A percentile compares a stretch with the other conserved stretches of the same genome.
phyloP scores from a whole-genome alignment of 768 basidiomycete genomes.

The Mycena pura region DNA sequence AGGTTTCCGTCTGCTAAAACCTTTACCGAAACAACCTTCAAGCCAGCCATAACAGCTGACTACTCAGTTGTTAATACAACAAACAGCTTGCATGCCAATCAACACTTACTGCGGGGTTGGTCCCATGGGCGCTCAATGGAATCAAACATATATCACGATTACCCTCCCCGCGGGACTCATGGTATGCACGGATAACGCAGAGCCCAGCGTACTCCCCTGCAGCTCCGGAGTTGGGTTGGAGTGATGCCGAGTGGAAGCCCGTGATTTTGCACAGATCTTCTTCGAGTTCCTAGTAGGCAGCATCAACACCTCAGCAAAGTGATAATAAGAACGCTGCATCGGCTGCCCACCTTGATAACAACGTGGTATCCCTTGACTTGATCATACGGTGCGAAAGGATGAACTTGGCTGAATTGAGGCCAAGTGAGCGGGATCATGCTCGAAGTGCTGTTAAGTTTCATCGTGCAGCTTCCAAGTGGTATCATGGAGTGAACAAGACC shows the following conservation, averaged over 20 bases:
- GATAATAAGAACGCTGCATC: background rate
- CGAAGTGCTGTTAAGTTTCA: slow-evolving; percentile 98
- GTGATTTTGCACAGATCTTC: slow-evolving; percentile 91
- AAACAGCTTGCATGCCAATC: background rate
- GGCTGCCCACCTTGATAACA: slow-evolving; percentile 69
- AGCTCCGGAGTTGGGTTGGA: slow-evolving; percentile 99
- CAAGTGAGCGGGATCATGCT: slow-evolving; percentile 97
- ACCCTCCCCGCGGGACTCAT: slow-evolving; percentile 84
- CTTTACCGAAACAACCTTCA: slow-evolving; percentile 97
- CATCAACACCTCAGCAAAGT: too few relatives aligned
- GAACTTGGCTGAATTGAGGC: slow-evolving; percentile 89
- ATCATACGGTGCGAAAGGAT: slow-evolving; percentile 90
- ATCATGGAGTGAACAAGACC: slow-evolving; percentile 97
- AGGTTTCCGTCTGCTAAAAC: slow-evolving; percentile 86
- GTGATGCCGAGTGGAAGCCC: slow-evolving; percentile 93
- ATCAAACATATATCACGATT: slow-evolving; percentile 93
- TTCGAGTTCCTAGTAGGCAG: slow-evolving; percentile 78
- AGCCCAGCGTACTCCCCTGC: slow-evolving; percentile 98
- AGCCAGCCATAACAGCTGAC: slow-evolving; percentile 96
- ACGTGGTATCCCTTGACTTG: slow-evolving; percentile 89
- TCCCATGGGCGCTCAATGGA: slow-evolving; percentile 96
- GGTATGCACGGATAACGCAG: slow-evolving; percentile 92
- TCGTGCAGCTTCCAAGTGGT: slow-evolving; percentile 92
- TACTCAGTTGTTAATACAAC: slow-evolving; percentile 40
- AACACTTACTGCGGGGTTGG: slow-evolving; percentile 89